A percentile compares a stretch with the other conserved stretches of the same genome.
phyloP scores from a whole-genome alignment of 2,329 filamentous ascomycete species.

The Sporothrix pseudoabietina region DNA sequence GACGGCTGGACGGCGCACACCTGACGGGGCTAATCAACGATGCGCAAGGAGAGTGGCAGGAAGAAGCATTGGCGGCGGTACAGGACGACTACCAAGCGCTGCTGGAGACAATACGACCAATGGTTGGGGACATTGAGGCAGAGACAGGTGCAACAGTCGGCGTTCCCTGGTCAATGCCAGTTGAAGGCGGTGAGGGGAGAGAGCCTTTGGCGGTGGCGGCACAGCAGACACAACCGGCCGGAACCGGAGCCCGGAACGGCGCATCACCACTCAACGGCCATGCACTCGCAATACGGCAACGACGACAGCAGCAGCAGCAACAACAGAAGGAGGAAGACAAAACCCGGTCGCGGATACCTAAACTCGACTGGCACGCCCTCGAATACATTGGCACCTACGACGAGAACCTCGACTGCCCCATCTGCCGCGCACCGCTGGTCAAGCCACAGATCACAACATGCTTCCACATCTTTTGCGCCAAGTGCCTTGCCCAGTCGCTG shows the following conservation, averaged over 20 bases:
- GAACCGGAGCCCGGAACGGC: not conserved
- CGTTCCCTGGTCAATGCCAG: not conserved
- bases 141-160: not conserved
- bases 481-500: conserved; percentile 54
- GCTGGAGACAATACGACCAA: not conserved
- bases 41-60: not conserved
- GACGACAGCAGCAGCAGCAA: not conserved
- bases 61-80: not conserved
- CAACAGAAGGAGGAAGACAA: not conserved
- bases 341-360: conserved; percentile 23
- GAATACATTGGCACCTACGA: conserved; percentile 42
- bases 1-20: not conserved
- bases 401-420: conserved; percentile 44
- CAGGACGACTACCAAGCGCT: not conserved
- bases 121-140: not conserved
- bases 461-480: conserved; percentile 66
- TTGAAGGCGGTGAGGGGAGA: not conserved
- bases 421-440: conserved; percentile 62
- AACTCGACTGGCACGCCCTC: conserved; percentile 42
- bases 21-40: not conserved
- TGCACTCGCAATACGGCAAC: not conserved
- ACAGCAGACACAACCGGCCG: not conserved
- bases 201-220: not conserved
- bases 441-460: conserved; percentile 62
- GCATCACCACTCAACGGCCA: not conserved